These are phyloP conservation scores for Schwanniomyces pseudopolymorphus DNA, from an alignment of 805 yeast species.

Conservation along the genomic window DNA sequence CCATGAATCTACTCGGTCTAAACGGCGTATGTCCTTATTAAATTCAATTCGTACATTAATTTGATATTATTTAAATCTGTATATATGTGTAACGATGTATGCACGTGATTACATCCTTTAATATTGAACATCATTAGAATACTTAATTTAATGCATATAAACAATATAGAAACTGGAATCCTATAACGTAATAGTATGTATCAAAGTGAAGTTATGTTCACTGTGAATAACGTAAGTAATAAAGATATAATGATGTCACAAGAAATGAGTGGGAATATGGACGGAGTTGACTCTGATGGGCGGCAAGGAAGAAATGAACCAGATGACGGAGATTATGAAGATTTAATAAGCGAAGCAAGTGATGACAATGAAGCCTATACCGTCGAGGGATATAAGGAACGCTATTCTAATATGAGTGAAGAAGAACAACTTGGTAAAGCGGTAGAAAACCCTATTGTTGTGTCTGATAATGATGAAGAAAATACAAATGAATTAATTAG, in stretches of 20 bases:
- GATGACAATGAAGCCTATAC: slow-evolving; percentile 1
- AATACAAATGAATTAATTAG: slow-evolving; percentile 14
- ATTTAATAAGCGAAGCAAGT: not conserved
- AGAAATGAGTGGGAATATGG: not conserved
- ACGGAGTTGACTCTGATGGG: not conserved
- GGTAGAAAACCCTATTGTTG: not conserved
- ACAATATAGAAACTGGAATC: too few species aligned
- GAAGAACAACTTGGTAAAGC: slow-evolving; percentile 1
- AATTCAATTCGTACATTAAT: slow-evolving; percentile 6
- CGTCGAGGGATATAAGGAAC: slow-evolving; percentile 1
- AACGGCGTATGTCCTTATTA: not conserved
- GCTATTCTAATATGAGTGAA: not conserved
- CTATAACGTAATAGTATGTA: not conserved
- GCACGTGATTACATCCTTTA: not conserved
- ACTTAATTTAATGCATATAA: not conserved
- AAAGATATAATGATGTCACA: not conserved
- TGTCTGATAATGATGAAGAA: not conserved
- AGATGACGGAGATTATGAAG: not conserved
- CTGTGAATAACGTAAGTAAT: not conserved
- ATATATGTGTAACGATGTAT: not conserved
- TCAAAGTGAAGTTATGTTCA: not conserved
- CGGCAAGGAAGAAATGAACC: not conserved
- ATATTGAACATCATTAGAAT: not conserved
- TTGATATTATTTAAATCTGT: not conserved
- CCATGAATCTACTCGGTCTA: slow-evolving; percentile 20